phyloP scores from a whole-genome alignment of 2,329 filamentous ascomycete genomes.

The Aspergillus ustus region DNA sequence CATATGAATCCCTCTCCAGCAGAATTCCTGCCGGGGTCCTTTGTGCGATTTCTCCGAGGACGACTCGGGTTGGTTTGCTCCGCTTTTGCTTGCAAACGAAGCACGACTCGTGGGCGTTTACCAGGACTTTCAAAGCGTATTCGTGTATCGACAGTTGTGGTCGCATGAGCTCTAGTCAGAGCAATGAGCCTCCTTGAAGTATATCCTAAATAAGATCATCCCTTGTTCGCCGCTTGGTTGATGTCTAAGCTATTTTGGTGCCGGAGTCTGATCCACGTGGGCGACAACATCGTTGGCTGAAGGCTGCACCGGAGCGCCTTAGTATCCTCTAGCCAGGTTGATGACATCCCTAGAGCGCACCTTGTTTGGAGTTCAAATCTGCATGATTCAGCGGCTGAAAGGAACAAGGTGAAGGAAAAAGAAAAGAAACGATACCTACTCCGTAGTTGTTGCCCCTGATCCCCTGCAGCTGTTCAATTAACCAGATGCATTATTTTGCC shows the following conservation, averaged over 20 bases:
- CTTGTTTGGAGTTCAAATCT: slow-evolving; percentile 9
- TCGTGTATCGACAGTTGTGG: no score
- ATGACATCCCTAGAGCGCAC: slow-evolving; percentile 11
- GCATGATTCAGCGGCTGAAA: background rate
- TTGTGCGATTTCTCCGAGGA: background rate
- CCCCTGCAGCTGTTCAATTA: background rate
- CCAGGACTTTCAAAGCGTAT: no score
- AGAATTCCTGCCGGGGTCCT: background rate
- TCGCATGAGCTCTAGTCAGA: background rate
- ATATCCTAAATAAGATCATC: background rate
- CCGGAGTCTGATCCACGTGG: slow-evolving; percentile 26
- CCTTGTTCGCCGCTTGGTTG: background rate
- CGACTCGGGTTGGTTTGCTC: background rate
- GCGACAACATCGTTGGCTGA: slow-evolving; percentile 16
- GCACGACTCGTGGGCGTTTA: background rate
- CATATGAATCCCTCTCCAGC: no score
- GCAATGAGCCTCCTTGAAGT: background rate
- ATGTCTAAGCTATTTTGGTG: slow-evolving; percentile 23
- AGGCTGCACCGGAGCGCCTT: slow-evolving; percentile 11
- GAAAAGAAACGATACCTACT: background rate
- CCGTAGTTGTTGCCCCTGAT: background rate
- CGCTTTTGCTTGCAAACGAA: background rate
- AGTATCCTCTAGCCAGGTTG: slow-evolving; percentile 9
- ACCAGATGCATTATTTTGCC: background rate
- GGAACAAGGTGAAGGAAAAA: background rate